Base-by-base conservation (phyloP, 2,329 filamentous ascomycete species). In the Arthroderma uncinatum region DNA sequence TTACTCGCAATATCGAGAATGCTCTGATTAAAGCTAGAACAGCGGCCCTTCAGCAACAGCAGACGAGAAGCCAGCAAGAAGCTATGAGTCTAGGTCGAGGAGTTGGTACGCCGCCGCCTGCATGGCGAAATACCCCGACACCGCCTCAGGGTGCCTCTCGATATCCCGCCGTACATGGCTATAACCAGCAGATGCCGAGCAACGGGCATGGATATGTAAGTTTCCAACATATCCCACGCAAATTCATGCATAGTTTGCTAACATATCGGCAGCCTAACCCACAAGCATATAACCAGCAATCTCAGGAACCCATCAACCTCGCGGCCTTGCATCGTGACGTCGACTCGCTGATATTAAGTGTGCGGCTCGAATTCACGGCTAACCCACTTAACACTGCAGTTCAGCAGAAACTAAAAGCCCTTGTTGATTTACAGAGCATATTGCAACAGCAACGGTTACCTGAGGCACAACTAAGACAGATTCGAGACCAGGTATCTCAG, bases 1-100 rank as follows among this genome's bases (percentile, higher is more conserved):
- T 91, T 58, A 94, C 92, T 44, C 82, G 87, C 55, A 88, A 89
- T 44, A 97, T 98, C 64, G 93, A 98, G 71, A 95, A 89, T 71
- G 91, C 92, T 54, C 78, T 98, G 59, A 89, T 93, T 71, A 95
- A 93, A 71, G 89, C 87, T 55, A 79, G 80, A 60, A 82, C 80
- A 47, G 77, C 79, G n/a, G 74, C 76, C 23, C 65, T 78, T 53
- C 73, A 78, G 58, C 71, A 73, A 52, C 71, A 71, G 57, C 73
- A 78, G 61, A 69, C 71, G 48, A 78, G 80, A 62, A 76, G 71
- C 54, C 81, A 83, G 61, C 79, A 80, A 60, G 79, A 82, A 58
- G 66, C 80, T 19, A 77, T 77, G 62, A 76, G 73, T 60, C 78
- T 77, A 62, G 74, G 71, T 66, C 80, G 75, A 64, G 76, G 68